Percentiles rank a stretch among this genome's conserved stretches.
phyloP scores from a whole-genome alignment of 2,329 filamentous ascomycete species.

The Ophiostoma himal-ulmi region DNA sequence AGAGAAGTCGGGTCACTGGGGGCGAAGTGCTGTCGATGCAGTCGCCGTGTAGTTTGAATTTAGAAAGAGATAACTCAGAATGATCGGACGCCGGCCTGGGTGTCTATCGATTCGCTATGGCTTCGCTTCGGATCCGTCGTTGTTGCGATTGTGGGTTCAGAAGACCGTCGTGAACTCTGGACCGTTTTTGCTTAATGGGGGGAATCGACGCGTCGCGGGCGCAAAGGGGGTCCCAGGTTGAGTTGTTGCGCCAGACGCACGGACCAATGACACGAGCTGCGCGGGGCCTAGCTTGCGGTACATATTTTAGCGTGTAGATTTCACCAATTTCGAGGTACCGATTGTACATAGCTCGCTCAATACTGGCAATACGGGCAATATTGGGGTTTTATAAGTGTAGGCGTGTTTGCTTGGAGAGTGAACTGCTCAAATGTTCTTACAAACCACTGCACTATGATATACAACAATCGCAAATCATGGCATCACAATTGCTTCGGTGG shows the following conservation, averaged over 20 bases:
- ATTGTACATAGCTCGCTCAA: background rate
- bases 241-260: constrained; percentile 19
- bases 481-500: background rate
- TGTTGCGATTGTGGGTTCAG: constrained; percentile 23
- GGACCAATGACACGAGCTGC: constrained; percentile 20
- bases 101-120: constrained; percentile 13
- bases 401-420: background rate
- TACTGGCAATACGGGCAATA: background rate
- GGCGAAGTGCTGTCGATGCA: background rate
- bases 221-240: constrained; percentile 20
- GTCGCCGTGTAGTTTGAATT: background rate
- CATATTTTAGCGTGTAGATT: background rate
- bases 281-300: constrained; percentile 20
- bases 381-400: background rate
- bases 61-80: background rate
- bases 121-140: constrained; percentile 17
- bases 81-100: constrained; percentile 7
- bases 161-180: constrained; percentile 12
- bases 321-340: background rate
- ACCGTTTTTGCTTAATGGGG: constrained; percentile 21
- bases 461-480: no score
- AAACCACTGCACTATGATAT: no score
- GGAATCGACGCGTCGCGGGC: constrained; percentile 26
- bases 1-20: background rate
- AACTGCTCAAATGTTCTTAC: no score